Percentiles rank a stretch among this genome's conserved stretches.
Evolutionary conservation across 2,329 filamentous ascomycete genomes (phyloP).

Genomic region (Phialophora verrucosa): DNA sequence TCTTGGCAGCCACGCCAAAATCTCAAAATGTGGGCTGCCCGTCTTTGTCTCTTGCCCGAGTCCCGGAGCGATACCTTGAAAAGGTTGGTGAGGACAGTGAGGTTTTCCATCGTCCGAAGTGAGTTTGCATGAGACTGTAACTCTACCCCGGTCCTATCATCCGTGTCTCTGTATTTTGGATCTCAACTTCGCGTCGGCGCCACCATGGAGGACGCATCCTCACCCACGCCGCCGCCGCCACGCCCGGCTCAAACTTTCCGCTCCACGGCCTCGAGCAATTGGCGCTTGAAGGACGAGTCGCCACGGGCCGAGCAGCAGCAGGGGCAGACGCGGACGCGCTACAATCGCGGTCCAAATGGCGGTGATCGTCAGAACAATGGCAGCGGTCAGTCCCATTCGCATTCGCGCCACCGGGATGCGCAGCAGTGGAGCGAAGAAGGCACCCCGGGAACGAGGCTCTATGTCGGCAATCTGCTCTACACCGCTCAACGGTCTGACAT

Average conservation of each 20-base stretch:
- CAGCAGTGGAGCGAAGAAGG: slow-evolving; percentile 18
- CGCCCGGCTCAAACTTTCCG: slow-evolving; percentile 30
- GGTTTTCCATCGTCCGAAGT: background rate
- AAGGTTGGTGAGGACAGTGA: background rate
- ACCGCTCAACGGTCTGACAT: slow-evolving; percentile 60
- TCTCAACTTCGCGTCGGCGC: background rate
- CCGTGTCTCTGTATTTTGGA: background rate
- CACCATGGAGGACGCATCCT: slow-evolving; percentile 38
- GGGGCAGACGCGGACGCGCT: slow-evolving; percentile 46
- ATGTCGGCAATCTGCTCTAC: slow-evolving; percentile 63
- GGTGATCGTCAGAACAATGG: background rate
- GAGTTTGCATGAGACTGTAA: background rate
- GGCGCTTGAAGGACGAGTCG: slow-evolving; percentile 50
- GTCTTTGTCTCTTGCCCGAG: background rate
- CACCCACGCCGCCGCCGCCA: slow-evolving; percentile 22
- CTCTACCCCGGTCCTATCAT: background rate
- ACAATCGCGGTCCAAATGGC: slow-evolving; percentile 35
- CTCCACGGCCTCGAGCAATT: slow-evolving; percentile 43
- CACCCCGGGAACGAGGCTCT: slow-evolving; percentile 52
- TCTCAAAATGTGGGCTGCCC: background rate
- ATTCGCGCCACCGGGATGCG: slow-evolving; percentile 2
- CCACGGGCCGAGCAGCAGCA: slow-evolving; percentile 40
- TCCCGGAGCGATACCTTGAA: background rate
- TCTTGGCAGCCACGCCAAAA: slow-evolving; percentile 3
- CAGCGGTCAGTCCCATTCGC: background rate